A percentile compares a stretch with the other conserved stretches of the same genome.
Evolutionary conservation across 306 rosid genomes (phyloP).

Genomic region (Malus domestica): ASM211411v1 NC_041791.1:6474501-6475000

Average conservation of each 20-base stretch:
- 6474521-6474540: too few species aligned
- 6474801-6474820: background rate
- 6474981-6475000: background rate
- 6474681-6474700: too few species aligned
- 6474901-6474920: background rate
- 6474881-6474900: background rate
- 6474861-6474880: background rate
- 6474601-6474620: too few species aligned
- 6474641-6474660: too few species aligned
- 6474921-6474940: background rate
- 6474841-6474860: background rate
- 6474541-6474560: too few species aligned
- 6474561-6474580: too few species aligned
- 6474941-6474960: slow-evolving; percentile 8
- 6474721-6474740: background rate
- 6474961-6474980: slow-evolving; percentile 6
- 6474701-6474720: background rate
- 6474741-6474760: background rate
- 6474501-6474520: rapidly evolving
- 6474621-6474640: too few species aligned
- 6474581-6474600: too few species aligned
- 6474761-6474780: background rate
- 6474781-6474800: background rate
- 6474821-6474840: background rate
- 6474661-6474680: too few species aligned